Evolutionary conservation across 768 basidiomycete genomes (phyloP), one percentile per base, ranked within the genome.

Genomic region (Trametes coccinea): DNA sequence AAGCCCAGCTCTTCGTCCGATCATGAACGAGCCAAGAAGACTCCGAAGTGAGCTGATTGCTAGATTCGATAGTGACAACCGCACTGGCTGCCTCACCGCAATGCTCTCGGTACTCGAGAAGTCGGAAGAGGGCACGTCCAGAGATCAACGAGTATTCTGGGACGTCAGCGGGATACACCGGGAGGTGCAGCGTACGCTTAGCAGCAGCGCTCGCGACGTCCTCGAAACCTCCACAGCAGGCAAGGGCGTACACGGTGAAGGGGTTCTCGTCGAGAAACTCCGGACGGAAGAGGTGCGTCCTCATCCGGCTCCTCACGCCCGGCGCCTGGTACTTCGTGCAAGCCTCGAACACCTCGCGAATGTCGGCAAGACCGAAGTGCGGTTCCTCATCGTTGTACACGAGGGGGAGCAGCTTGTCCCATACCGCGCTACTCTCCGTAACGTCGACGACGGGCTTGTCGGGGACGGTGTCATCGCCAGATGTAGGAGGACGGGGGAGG

Each of bases 131-230:
- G 6, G 34, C 40, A 17, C 40, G 11, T 8, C 41, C 53, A 13
- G 27, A 29, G 29, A 53, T 41, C 34, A 37, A 37, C 34, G 34
- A 5, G 34, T 37, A 37, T 11, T 37, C 34, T 37, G 5, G 6
- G 34, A 37, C 34, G 34, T 37, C 34, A 6, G 2, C 34, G 11
- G 11, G 34, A 37, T 6, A 37, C 5, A 6, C 43, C 13, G 49
- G 40, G 33, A 49, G 49, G 8, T 33, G 22, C 1, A 51, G 50
- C 8, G 49, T 41, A 3, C 31, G 39, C 34, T 11, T 37, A n/a
- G 30, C 37, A 16, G 59, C 59, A 6, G 59, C 50, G 27, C 31
- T 39, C 33, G 59, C 59, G 4, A 45, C 50, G 51, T 60, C 59
- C 11, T 17, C 22, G 6, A 60, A 40, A 4, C 50, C 45, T 22